Percentiles rank a stretch among this genome's conserved stretches.
phyloP scores from a whole-genome alignment of 495 filamentous ascomycete species.

The Xylaria flabelliformis region DNA sequence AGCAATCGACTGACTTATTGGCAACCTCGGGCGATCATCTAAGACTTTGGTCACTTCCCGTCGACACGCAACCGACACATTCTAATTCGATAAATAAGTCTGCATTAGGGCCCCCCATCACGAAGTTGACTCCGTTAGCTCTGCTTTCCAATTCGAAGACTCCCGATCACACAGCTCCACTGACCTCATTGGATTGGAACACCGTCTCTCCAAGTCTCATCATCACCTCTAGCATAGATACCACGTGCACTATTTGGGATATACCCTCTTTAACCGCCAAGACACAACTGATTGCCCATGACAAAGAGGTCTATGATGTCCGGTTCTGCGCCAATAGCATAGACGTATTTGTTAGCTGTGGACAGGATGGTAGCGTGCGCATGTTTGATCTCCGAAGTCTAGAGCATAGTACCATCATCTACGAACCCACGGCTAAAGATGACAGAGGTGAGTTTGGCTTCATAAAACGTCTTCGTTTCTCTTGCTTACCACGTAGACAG shows the following conservation, averaged over 20 bases:
- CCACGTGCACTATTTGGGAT: constrained; percentile 99
- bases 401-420: constrained; percentile 99
- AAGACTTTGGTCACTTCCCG: constrained; percentile 85
- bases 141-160: constrained; percentile 97
- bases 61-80: constrained; percentile 59
- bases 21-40: constrained; percentile 97
- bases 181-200: constrained; percentile 98
- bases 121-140: constrained; percentile 92
- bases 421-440: constrained; percentile 90
- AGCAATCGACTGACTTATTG: constrained; percentile 93
- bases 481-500: constrained; percentile 30
- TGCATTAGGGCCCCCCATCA: constrained; percentile 66
- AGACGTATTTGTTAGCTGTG: constrained; percentile 97
- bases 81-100: constrained; percentile 77
- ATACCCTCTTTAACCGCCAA: constrained; percentile 98
- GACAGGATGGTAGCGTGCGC: constrained; percentile 94
- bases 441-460: constrained; percentile 69
- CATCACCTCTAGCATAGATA: constrained; percentile 98
- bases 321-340: constrained; percentile 95
- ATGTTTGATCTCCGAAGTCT: constrained; percentile 99
- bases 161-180: constrained; percentile 93
- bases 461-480: neutral
- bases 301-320: constrained; percentile 99
- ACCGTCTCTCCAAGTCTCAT: constrained; percentile 94
- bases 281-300: constrained; percentile 97